These are phyloP conservation scores for Albizia julibrissin DNA, from an alignment of 306 rosid genomes.

Conservation along the genomic window DNA sequence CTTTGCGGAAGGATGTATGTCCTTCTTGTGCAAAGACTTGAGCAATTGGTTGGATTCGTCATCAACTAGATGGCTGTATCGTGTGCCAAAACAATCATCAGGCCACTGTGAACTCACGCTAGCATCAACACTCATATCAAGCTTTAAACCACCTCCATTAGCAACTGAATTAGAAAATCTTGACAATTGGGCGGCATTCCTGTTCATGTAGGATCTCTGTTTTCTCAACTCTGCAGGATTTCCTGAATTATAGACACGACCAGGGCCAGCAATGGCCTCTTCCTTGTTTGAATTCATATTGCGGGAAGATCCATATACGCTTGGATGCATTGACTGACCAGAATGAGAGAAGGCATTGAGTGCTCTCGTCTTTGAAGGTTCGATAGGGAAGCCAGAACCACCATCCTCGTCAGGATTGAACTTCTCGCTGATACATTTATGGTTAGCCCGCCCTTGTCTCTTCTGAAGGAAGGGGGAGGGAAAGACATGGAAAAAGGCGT, in stretches of 20 bases:
- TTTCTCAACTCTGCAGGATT: conserved; percentile 47
- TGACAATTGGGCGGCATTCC: conserved; percentile 49
- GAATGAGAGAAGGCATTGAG: conserved; percentile 49
- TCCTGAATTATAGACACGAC: conserved; percentile 13
- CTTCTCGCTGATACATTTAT: conserved; percentile 57
- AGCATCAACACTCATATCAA: conserved; percentile 50
- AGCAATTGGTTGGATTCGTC: conserved; percentile 60
- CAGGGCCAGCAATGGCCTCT: conserved; percentile 34
- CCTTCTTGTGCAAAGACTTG: conserved; percentile 53
- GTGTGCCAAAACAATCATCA: conserved; percentile 48
- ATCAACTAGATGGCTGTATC: conserved; percentile 51
- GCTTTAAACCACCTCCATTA: conserved; percentile 51
- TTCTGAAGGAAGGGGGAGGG: conserved; percentile 39
- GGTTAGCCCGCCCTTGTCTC: conserved; percentile 50
- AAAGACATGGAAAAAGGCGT: conserved; percentile 18
- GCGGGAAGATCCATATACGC: conserved; percentile 54
- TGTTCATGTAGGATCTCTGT: conserved; percentile 48
- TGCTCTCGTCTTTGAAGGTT: conserved; percentile 48
- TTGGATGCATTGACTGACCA: conserved; percentile 58
- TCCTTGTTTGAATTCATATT: conserved; percentile 47
- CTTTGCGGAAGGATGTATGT: conserved; percentile 46
- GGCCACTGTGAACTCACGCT: conserved; percentile 61
- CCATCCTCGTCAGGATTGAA: conserved; percentile 55
- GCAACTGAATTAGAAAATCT: conserved; percentile 76
- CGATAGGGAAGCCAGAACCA: conserved; percentile 58